Evolutionary conservation across 2,329 filamentous ascomycete species (phyloP).

Genomic region (Teratosphaeria pseudoeucalypti): DNA sequence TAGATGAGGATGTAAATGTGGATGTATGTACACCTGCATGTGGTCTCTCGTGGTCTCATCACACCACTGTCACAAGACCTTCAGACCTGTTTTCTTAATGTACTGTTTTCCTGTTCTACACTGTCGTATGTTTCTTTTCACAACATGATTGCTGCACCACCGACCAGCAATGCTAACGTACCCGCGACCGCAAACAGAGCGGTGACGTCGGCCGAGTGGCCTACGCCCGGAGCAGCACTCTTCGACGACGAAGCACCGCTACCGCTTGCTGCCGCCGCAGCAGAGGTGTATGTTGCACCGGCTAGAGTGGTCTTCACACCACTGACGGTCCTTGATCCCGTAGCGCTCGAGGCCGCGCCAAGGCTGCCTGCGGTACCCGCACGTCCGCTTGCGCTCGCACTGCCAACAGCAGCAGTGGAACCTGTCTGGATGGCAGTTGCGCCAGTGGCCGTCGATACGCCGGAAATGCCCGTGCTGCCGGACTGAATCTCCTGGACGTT

Average conservation of each 20-base stretch:
- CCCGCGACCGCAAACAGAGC: background rate
- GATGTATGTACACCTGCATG: background rate
- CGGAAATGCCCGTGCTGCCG: background rate
- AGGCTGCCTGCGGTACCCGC: background rate
- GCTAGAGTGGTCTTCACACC: background rate
- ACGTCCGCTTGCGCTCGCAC: background rate
- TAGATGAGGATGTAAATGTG: background rate
- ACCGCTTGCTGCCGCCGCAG: background rate
- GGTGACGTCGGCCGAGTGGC: background rate
- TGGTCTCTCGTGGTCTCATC: background rate
- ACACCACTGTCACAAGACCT: background rate
- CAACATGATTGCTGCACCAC: background rate
- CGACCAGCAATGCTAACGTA: background rate
- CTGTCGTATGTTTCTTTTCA: background rate
- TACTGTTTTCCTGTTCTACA: background rate
- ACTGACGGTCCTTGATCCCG: background rate
- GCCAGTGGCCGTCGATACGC: background rate
- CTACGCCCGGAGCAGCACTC: background rate
- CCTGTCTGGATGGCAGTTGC: background rate
- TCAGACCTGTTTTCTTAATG: background rate
- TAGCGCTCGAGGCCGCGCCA: background rate
- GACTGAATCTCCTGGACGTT: slow-evolving; percentile 43
- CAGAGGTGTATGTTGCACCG: background rate
- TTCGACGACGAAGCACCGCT: background rate
- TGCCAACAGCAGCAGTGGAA: background rate